Conservation (phyloP, 805 yeast species). For the Candida endomychidarum region DNA sequence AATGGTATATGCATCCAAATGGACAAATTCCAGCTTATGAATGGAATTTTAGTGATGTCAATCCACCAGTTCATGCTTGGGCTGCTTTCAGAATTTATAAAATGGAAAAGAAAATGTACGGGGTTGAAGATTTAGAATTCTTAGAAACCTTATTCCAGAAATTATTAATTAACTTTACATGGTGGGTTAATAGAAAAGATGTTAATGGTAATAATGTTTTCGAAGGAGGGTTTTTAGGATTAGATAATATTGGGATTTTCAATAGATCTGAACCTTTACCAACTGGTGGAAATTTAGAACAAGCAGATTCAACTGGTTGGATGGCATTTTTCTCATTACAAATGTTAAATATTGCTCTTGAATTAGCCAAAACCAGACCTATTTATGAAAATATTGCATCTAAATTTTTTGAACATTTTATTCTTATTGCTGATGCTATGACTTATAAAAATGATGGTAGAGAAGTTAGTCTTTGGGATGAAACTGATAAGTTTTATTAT, state of each 20-base stretch:
- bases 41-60: conserved; percentile 95
- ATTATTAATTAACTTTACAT: conserved; percentile 81
- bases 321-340: conserved; percentile 90
- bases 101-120: conserved; percentile 81
- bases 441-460: conserved; percentile 53
- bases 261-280: conserved; percentile 92
- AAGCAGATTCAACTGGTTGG: conserved; percentile 97
- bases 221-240: conserved; percentile 91
- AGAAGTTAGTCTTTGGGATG: conserved; percentile 82
- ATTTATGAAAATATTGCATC: conserved; percentile 93
- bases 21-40: conserved; percentile 98
- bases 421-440: conserved; percentile 92
- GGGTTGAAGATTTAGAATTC: conserved; percentile 76
- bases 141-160: conserved; percentile 93
- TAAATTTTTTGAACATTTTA: conserved; percentile 89
- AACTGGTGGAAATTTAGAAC: conserved; percentile 86
- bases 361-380: conserved; percentile 78
- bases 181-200: conserved; percentile 98
- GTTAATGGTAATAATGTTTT: conserved; percentile 82
- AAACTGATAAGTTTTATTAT: conserved; percentile 81
- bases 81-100: conserved; percentile 85
- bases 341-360: conserved; percentile 90
- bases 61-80: conserved; percentile 98
- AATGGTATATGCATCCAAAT: conserved; percentile 97
- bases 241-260: conserved; percentile 90